Percentiles rank a stretch among this genome's conserved stretches.
Evolutionary conservation across 352 stramenopile genomes (phyloP).

Genomic region (Phytopythium sindhum): DNA sequence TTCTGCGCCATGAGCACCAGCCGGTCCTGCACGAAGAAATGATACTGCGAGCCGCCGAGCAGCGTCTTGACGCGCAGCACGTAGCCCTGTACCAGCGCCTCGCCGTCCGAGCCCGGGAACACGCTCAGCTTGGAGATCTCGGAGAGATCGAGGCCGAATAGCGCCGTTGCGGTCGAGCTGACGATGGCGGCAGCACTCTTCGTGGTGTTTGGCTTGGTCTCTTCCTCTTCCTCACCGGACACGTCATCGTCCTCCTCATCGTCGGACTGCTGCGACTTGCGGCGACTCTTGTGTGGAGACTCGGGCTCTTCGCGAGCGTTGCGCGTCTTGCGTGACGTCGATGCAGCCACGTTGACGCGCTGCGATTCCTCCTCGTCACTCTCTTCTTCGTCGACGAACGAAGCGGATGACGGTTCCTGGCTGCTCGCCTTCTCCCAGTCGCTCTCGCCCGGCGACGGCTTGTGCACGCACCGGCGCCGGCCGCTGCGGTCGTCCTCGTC

Average conservation of each 20-base stretch:
- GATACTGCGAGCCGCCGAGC: slow-evolving; percentile 52
- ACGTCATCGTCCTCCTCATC: slow-evolving; percentile 17
- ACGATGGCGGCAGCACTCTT: background rate
- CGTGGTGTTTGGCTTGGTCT: slow-evolving; percentile 13
- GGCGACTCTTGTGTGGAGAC: slow-evolving; percentile 15
- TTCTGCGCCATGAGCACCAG: slow-evolving; percentile 67
- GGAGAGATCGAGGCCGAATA: slow-evolving; percentile 39
- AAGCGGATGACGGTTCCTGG: slow-evolving; percentile 13
- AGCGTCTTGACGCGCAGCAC: slow-evolving; percentile 53
- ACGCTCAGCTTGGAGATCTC: slow-evolving; percentile 75
- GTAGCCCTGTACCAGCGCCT: slow-evolving; percentile 39
- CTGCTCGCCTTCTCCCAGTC: slow-evolving; percentile 41
- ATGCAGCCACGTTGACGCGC: background rate
- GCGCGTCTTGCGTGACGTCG: background rate
- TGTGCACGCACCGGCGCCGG: background rate
- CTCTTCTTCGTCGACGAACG: slow-evolving; percentile 15
- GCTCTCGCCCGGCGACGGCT: slow-evolving; percentile 19
- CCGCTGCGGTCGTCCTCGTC: slow-evolving; percentile 2
- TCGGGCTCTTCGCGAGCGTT: slow-evolving; percentile 22
- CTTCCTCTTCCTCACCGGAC: slow-evolving; percentile 36
- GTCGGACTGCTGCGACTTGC: slow-evolving; percentile 28
- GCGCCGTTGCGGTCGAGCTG: background rate
- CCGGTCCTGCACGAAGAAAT: slow-evolving; percentile 59
- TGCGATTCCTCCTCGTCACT: slow-evolving; percentile 18
- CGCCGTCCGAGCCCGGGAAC: slow-evolving; percentile 52